Percentiles rank a stretch among this genome's conserved stretches.
phyloP scores from a whole-genome alignment of 768 basidiomycete genomes.

The Tremella fuciformis region DNA sequence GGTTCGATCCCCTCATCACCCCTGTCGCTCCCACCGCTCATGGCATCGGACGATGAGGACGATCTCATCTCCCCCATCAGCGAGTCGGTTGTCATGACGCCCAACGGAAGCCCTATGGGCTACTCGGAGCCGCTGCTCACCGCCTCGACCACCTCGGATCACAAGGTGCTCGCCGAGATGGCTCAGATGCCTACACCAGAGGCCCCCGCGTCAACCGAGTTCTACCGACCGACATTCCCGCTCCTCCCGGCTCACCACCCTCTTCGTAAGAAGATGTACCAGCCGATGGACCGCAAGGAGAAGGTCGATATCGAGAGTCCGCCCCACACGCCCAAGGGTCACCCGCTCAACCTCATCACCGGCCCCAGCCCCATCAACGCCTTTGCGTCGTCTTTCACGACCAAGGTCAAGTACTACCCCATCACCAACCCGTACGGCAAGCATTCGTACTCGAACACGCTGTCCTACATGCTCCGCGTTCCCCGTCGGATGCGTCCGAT shows the following conservation, averaged over 20 bases:
- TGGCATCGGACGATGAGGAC: conserved; percentile 22
- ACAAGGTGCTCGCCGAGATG: conserved; percentile 24
- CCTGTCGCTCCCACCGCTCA: conserved; percentile 23
- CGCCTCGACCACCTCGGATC: conserved; percentile 22
- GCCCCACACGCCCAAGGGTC: conserved; percentile 43
- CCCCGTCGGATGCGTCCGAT: conserved; percentile 42
- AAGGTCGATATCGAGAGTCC: conserved; percentile 8
- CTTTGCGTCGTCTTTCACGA: conserved; percentile 18
- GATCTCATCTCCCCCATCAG: conserved; percentile 17
- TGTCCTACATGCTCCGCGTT: conserved; percentile 43
- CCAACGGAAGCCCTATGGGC: conserved; percentile 6
- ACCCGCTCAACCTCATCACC: conserved; percentile 21
- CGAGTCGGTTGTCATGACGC: conserved; percentile 20
- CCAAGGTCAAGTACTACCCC: conserved; percentile 23
- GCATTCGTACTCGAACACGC: conserved; percentile 31
- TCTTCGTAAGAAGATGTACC: conserved; percentile 23
- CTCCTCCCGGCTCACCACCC: conserved; percentile 37
- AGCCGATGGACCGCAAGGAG: conserved; percentile 6
- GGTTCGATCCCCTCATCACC: conserved; percentile 19
- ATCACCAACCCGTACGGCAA: conserved; percentile 25
- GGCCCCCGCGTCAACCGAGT: conserved; percentile 12
- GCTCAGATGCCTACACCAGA: conserved; percentile 22
- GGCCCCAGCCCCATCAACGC: conserved; percentile 8
- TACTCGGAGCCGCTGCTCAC: conserved; percentile 6
- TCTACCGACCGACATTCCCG: conserved; percentile 19